Evolutionary conservation across 176 grass and related monocot genomes (phyloP).

Genomic region (Eleusine coracana): DNA sequence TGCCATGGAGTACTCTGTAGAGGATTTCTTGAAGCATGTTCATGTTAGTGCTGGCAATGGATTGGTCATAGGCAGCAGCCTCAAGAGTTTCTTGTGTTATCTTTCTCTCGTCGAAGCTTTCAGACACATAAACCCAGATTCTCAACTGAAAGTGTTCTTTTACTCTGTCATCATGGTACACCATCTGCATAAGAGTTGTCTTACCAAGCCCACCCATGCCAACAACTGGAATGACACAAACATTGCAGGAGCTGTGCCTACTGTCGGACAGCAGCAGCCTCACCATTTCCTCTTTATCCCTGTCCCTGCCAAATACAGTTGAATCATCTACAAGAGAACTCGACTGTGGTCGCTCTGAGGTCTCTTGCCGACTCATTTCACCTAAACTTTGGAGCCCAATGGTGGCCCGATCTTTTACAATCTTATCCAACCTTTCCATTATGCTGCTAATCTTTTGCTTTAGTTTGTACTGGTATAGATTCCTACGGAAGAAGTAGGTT

Average conservation of each 20-base stretch:
- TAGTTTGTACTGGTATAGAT: slow-evolving; percentile 50
- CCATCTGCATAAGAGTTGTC: slow-evolving; percentile 68
- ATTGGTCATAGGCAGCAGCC: slow-evolving; percentile 57
- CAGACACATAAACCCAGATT: slow-evolving; percentile 72
- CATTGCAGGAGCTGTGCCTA: slow-evolving; percentile 43
- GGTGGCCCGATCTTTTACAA: slow-evolving; percentile 57
- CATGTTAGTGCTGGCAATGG: slow-evolving; percentile 57
- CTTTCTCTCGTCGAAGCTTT: slow-evolving; percentile 59
- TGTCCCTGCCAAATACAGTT: slow-evolving; percentile 66
- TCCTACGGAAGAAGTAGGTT: slow-evolving; percentile 34
- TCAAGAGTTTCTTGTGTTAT: slow-evolving; percentile 72
- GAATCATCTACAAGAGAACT: slow-evolving; percentile 71
- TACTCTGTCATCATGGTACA: slow-evolving; percentile 63
- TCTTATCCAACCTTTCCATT: slow-evolving; percentile 57
- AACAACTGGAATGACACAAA: slow-evolving; percentile 62
- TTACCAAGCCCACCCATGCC: slow-evolving; percentile 78
- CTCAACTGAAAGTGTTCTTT: slow-evolving; percentile 56
- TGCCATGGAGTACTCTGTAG: slow-evolving; percentile 43
- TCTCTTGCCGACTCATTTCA: slow-evolving; percentile 47
- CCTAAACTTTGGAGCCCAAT: slow-evolving; percentile 60
- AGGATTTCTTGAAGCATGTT: slow-evolving; percentile 72
- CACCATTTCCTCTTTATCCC: slow-evolving; percentile 60
- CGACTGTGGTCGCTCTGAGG: slow-evolving; percentile 41
- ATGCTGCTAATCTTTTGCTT: slow-evolving; percentile 54
- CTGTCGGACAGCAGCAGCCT: slow-evolving; percentile 56